Evolutionary conservation across 192 early-diverging fungal genomes (phyloP).

Genomic region (Lunasporangiospora selenospora): DNA sequence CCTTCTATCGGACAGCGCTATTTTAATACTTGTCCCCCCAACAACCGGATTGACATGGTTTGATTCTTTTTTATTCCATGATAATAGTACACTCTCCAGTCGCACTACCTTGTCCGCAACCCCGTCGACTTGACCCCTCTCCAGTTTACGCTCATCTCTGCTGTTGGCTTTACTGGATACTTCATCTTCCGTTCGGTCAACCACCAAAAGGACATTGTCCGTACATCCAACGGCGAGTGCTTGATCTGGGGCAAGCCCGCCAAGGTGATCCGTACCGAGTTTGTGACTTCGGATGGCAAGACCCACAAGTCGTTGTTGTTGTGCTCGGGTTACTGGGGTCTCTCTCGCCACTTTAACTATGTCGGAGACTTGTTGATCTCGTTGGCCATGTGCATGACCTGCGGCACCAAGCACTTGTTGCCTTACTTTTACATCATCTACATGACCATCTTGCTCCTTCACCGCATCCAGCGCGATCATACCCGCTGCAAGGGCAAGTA

Average conservation of each 20-base stretch:
- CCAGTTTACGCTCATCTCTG: conserved; percentile 57
- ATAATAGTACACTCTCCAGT: conserved; percentile 76
- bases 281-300: conserved; percentile 76
- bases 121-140: conserved; percentile 67
- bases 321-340: conserved; percentile 82
- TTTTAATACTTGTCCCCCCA: too few relatives aligned
- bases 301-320: conserved; percentile 68
- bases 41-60: too few relatives aligned
- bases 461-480: conserved; percentile 75
- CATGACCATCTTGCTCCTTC: conserved; percentile 75
- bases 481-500: conserved; percentile 79
- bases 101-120: conserved; percentile 78
- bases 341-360: conserved; percentile 88
- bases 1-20: too few relatives aligned
- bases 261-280: conserved; percentile 73
- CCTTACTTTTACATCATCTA: conserved; percentile 87
- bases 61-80: conserved; percentile 4
- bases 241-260: conserved; percentile 82
- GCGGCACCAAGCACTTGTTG: conserved; percentile 67
- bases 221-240: conserved; percentile 73
- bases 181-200: conserved; percentile 84
- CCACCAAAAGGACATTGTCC: conserved; percentile 80
- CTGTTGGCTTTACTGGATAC: conserved; percentile 72
- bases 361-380: conserved; percentile 78
- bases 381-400: conserved; percentile 76